phyloP scores from a whole-genome alignment of 83 land plant species.

The Thuja plicata region DNA sequence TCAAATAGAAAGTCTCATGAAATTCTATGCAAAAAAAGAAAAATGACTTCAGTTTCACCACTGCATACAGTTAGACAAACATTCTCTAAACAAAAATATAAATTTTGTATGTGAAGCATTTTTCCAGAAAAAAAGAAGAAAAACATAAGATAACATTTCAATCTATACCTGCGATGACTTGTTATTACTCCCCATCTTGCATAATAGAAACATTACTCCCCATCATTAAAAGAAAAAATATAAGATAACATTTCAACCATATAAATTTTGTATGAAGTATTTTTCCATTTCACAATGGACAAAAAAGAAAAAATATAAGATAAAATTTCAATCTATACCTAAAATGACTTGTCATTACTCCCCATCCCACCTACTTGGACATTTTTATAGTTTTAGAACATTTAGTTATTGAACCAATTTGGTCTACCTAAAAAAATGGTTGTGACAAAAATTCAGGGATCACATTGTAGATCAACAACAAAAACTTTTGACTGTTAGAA shows the following conservation, averaged over 20 bases:
- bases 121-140: too few relatives aligned
- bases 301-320: not conserved
- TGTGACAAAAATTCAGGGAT: not conserved
- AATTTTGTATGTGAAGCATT: too few relatives aligned
- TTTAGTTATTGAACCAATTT: constrained; percentile 97
- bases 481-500: not conserved
- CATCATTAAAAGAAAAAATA: too few relatives aligned
- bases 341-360: constrained; percentile 96
- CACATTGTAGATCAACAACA: not conserved
- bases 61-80: constrained; percentile 26
- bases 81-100: too few relatives aligned
- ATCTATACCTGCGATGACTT: too few relatives aligned
- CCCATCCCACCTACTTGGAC: constrained; percentile 97
- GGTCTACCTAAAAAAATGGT: constrained; percentile 67
- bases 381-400: constrained; percentile 94
- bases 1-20: not conserved
- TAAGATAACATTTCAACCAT: too few relatives aligned
- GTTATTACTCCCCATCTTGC: too few relatives aligned
- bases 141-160: too few relatives aligned
- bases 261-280: too few relatives aligned
- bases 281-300: not conserved
- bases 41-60: constrained; percentile 77
- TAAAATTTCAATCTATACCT: constrained; percentile 33
- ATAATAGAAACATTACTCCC: too few relatives aligned
- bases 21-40: not conserved